A percentile compares a stretch with the other conserved stretches of the same genome.
Conservation (phyloP, 768 basidiomycete species). For the Trametes cubensis region DNA sequence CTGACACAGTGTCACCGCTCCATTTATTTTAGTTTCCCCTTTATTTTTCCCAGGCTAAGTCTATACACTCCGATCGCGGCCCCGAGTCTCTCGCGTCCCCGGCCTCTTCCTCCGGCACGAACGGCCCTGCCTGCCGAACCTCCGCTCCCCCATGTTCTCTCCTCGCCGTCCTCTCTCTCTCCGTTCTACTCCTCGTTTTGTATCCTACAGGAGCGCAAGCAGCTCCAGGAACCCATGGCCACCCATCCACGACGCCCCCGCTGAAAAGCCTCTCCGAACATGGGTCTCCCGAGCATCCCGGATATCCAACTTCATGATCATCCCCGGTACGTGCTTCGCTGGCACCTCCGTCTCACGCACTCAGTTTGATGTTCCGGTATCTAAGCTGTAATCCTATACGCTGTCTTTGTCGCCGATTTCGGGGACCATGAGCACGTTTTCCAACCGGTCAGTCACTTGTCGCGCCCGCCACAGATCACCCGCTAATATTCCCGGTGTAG, state of each 20-base stretch:
- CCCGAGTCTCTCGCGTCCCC: constrained; percentile 19
- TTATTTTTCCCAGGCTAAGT: constrained; percentile 15
- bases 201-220: constrained; percentile 2
- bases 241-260: neutral
- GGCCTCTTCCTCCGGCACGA: neutral
- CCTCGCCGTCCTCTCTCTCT: neutral
- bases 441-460: constrained; percentile 54
- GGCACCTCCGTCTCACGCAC: neutral
- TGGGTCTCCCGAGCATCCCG: constrained; percentile 43
- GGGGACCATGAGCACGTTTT: constrained; percentile 75
- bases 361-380: neutral
- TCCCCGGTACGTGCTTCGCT: constrained; percentile 50
- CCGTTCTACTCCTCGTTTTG: no score
- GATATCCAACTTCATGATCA: constrained; percentile 54
- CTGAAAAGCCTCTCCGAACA: constrained; percentile 12
- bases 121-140: constrained; percentile 4
- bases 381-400: constrained; percentile 56
- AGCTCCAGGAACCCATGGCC: constrained; percentile 18
- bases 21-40: neutral
- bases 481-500: constrained; percentile 37
- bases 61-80: constrained; percentile 17
- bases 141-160: constrained; percentile 18
- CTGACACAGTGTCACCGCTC: neutral
- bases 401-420: constrained; percentile 65
- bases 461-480: neutral